Conservation (phyloP, 352 stramenopile species). For the Phytopythium chamaehyphon region DNA sequence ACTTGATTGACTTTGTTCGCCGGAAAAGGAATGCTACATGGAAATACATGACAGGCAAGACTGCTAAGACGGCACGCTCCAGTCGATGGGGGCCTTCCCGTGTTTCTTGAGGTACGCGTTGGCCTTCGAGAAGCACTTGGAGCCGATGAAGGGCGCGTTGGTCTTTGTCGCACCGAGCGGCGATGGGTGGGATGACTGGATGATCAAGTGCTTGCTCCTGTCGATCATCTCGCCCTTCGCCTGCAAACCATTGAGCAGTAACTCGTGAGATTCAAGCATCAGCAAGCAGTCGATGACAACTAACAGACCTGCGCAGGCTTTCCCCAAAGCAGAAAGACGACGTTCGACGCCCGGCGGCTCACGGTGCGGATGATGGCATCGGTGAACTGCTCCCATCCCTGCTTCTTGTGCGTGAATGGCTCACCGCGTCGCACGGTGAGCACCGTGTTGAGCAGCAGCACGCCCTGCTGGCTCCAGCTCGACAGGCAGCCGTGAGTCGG, state of each 20-base stretch:
- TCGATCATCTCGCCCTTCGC: conserved; percentile 80
- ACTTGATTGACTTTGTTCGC: conserved; percentile 8
- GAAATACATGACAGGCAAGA: conserved; percentile 1
- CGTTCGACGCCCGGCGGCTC: conserved; percentile 64
- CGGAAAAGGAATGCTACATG: not conserved
- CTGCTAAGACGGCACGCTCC: conserved; percentile 42
- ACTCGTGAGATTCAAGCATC: too few relatives aligned
- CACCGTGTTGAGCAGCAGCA: conserved; percentile 97
- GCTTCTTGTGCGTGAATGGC: conserved; percentile 94
- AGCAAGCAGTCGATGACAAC: too few relatives aligned
- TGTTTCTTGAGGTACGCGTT: conserved; percentile 76
- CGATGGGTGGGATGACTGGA: conserved; percentile 92
- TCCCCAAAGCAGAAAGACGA: conserved; percentile 99
- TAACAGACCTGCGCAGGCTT: conserved; percentile 86
- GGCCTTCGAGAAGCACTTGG: conserved; percentile 86
- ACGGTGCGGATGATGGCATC: conserved; percentile 91
- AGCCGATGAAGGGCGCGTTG: conserved; percentile 93
- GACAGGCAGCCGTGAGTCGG: conserved; percentile 91
- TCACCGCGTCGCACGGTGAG: conserved; percentile 93
- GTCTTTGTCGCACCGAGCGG: conserved; percentile 96
- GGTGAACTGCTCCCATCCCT: conserved; percentile 97
- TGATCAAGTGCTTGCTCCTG: conserved; percentile 67
- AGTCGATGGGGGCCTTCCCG: conserved; percentile 83
- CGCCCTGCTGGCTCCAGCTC: conserved; percentile 92
- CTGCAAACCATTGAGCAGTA: conserved; percentile 10